phyloP scores from a whole-genome alignment of 164 flowering plant genomes.

The Nelumbo lutea region DNA sequence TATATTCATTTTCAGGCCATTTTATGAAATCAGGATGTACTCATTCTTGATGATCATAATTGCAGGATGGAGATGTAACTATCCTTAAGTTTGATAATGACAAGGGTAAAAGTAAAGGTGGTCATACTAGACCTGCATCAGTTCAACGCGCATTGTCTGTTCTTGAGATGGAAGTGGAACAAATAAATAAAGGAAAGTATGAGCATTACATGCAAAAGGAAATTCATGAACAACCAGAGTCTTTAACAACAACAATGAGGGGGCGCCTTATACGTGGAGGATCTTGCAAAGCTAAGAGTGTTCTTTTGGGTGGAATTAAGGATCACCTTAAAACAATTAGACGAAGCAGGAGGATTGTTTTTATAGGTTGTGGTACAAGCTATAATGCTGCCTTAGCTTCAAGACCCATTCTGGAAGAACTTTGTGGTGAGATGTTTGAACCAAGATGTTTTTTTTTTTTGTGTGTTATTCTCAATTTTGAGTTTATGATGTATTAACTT shows the following conservation, averaged over 20 bases:
- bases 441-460: neutral
- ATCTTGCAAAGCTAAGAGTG: slow-evolving; percentile 70
- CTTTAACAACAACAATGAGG: slow-evolving; percentile 91
- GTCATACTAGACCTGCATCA: slow-evolving; percentile 65
- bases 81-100: slow-evolving; percentile 69
- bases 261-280: slow-evolving; percentile 91
- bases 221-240: slow-evolving; percentile 96
- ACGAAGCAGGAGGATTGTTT: slow-evolving; percentile 85
- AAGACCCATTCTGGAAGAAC: slow-evolving; percentile 87
- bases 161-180: slow-evolving; percentile 98
- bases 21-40: neutral
- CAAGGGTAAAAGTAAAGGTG: slow-evolving; percentile 43
- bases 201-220: slow-evolving; percentile 99
- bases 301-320: slow-evolving; percentile 90
- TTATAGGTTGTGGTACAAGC: slow-evolving; percentile 98
- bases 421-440: slow-evolving; percentile 39
- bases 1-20: neutral
- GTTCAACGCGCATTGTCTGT: slow-evolving; percentile 92
- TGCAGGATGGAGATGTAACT: slow-evolving; percentile 83
- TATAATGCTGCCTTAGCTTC: slow-evolving; percentile 97
- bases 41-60: slow-evolving; percentile 6
- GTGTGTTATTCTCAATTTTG: slow-evolving; percentile 4
- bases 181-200: slow-evolving; percentile 90
- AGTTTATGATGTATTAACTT: slow-evolving; percentile 10
- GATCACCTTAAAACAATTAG: slow-evolving; percentile 95